Evolutionary conservation across 148 eudicot species (phyloP).

Genomic region (Rhododendron ovatum): DNA sequence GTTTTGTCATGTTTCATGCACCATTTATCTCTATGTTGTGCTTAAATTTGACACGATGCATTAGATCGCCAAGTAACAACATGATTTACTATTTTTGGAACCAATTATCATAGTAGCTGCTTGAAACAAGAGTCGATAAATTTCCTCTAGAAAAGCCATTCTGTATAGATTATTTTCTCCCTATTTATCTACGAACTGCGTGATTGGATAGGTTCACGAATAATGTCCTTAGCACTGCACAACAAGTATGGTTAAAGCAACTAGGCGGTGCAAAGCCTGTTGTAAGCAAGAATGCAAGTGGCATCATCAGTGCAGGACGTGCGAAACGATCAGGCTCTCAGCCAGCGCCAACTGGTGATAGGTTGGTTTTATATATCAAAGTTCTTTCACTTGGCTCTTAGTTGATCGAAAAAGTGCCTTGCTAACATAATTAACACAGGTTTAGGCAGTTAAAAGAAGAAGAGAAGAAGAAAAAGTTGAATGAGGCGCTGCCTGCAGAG

Average conservation of each 20-base stretch:
- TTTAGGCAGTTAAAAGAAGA: slow-evolving; percentile 63
- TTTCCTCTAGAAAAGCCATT: neutral
- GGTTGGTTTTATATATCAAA: slow-evolving; percentile 42
- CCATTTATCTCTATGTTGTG: neutral
- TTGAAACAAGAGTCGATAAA: neutral
- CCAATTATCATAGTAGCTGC: neutral
- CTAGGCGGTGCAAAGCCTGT: slow-evolving; percentile 92
- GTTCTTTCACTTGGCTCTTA: slow-evolving; percentile 2
- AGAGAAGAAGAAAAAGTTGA: slow-evolving; percentile 46
- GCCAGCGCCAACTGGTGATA: slow-evolving; percentile 57
- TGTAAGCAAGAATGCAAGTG: slow-evolving; percentile 67
- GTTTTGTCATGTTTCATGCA: neutral
- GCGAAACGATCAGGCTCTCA: slow-evolving; percentile 68
- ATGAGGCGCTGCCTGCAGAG: slow-evolving; percentile 49
- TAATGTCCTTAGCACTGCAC: slow-evolving; percentile 94
- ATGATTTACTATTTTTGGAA: neutral
- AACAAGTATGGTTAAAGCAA: slow-evolving; percentile 88
- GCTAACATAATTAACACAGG: slow-evolving; percentile 33
- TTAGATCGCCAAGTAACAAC: neutral
- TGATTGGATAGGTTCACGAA: slow-evolving; percentile 70
- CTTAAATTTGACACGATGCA: neutral
- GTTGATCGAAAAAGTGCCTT: slow-evolving; percentile 3
- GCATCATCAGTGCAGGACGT: slow-evolving; percentile 87
- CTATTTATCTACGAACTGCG: neutral
- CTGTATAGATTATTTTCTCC: neutral